phyloP scores from a whole-genome alignment of 2,329 filamentous ascomycete species.

The Colletotrichum kahawae region DNA sequence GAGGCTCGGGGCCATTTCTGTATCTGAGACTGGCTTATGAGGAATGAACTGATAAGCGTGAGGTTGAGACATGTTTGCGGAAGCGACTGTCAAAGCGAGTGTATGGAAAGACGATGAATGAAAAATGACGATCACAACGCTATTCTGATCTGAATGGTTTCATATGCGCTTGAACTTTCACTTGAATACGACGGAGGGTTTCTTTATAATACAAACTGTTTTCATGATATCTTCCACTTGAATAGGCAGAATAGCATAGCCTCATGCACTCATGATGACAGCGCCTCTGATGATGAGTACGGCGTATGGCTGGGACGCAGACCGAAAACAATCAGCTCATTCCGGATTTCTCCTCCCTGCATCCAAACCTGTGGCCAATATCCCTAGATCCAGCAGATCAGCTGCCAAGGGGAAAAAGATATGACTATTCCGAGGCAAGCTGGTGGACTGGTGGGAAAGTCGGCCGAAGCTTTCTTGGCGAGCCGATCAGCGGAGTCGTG shows the following conservation, averaged over 20 bases:
- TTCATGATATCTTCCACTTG: background rate
- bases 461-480: conserved; percentile 20
- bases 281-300: background rate
- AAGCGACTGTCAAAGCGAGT: conserved; percentile 12
- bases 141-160: background rate
- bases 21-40: conserved; percentile 9
- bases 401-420: background rate
- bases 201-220: background rate
- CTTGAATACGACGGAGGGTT: background rate
- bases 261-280: background rate
- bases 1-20: background rate
- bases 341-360: background rate
- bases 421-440: background rate
- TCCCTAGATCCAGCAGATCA: background rate
- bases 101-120: background rate
- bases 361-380: background rate
- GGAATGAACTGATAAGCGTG: conserved; percentile 5
- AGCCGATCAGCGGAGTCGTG: conserved; percentile 11
- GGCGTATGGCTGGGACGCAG: background rate
- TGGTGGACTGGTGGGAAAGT: background rate
- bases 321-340: background rate
- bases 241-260: background rate
- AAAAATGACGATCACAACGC: background rate
- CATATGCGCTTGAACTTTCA: background rate
- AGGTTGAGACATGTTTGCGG: background rate